A percentile compares a stretch with the other conserved stretches of the same genome.
Conservation (phyloP, 805 yeast genomes). For the Zygoascus ofunaensis region DNA sequence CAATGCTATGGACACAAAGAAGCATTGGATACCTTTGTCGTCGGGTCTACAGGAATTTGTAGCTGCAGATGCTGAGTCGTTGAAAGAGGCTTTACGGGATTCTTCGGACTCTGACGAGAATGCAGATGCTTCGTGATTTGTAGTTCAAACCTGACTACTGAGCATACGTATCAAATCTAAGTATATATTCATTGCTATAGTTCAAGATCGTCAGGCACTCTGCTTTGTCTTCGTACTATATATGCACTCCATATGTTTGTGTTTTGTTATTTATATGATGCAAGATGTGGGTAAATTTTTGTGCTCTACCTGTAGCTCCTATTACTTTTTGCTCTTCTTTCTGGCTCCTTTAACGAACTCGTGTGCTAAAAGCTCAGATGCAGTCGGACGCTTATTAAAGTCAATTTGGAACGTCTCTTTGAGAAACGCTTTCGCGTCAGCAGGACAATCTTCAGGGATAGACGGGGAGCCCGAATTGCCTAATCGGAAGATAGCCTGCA, state of each 20-base stretch:
- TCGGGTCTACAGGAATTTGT: conserved; percentile 10
- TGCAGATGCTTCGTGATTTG: too few relatives aligned
- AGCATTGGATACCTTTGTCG: conserved; percentile 6
- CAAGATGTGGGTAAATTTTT: too few relatives aligned
- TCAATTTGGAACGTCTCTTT: conserved; percentile 64
- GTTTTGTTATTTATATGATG: too few relatives aligned
- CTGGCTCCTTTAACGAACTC: conserved; percentile 33
- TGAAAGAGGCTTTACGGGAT: conserved; percentile 4
- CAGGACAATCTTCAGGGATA: conserved; percentile 57
- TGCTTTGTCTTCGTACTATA: too few relatives aligned
- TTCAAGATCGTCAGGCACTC: too few relatives aligned
- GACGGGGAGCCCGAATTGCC: conserved; percentile 76
- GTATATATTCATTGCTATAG: too few relatives aligned
- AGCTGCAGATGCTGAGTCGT: conserved; percentile 5
- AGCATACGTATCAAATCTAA: too few relatives aligned
- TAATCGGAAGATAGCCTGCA: conserved; percentile 93
- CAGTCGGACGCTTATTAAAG: conserved; percentile 62
- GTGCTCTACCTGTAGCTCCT: too few relatives aligned
- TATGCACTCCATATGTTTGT: too few relatives aligned
- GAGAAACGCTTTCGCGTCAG: conserved; percentile 60
- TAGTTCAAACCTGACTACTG: too few relatives aligned
- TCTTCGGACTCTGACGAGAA: not conserved
- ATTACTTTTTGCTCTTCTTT: too few relatives aligned
- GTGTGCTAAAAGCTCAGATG: conserved; percentile 57
- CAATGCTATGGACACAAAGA: conserved; percentile 9